phyloP scores from a whole-genome alignment of 2,329 filamentous ascomycete species.

The Arthrobotrys entomopaga region DNA sequence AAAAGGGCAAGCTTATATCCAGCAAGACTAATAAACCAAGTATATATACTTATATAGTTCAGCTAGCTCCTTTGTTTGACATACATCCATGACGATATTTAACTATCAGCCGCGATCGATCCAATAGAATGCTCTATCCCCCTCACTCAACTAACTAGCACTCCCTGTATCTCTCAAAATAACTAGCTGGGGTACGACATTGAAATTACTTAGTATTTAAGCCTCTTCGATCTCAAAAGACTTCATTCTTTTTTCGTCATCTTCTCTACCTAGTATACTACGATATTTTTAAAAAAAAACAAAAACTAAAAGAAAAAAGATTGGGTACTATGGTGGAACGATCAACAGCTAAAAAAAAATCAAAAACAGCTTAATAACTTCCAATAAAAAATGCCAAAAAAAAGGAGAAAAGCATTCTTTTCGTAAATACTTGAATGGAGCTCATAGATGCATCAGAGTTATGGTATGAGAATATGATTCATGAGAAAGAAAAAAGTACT shows the following conservation, averaged over 20 bases:
- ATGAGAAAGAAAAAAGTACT: neutral
- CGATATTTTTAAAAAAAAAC: neutral
- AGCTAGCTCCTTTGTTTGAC: slow-evolving; percentile 28
- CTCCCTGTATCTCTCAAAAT: neutral
- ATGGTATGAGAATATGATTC: slow-evolving; percentile 3
- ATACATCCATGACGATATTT: slow-evolving; percentile 32
- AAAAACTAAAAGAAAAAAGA: too few relatives aligned
- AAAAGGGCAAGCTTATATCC: too few relatives aligned
- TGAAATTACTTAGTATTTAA: too few relatives aligned
- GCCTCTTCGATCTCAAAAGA: neutral
- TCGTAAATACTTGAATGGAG: slow-evolving; percentile 1
- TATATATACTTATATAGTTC: neutral
- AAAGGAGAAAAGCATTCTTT: neutral
- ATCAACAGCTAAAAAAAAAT: too few relatives aligned
- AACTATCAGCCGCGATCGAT: neutral
- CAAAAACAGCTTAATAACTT: neutral
- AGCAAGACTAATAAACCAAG: too few relatives aligned
- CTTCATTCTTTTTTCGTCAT: neutral
- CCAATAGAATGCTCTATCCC: neutral
- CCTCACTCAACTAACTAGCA: neutral
- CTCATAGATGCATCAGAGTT: neutral
- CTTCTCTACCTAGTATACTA: neutral
- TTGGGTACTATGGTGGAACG: too few relatives aligned
- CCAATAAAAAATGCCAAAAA: neutral
- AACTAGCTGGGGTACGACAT: too few relatives aligned